These are phyloP conservation scores for Nematocida major DNA, from an alignment of 371 early-diverging fungal species.

Conservation along the genomic window DNA sequence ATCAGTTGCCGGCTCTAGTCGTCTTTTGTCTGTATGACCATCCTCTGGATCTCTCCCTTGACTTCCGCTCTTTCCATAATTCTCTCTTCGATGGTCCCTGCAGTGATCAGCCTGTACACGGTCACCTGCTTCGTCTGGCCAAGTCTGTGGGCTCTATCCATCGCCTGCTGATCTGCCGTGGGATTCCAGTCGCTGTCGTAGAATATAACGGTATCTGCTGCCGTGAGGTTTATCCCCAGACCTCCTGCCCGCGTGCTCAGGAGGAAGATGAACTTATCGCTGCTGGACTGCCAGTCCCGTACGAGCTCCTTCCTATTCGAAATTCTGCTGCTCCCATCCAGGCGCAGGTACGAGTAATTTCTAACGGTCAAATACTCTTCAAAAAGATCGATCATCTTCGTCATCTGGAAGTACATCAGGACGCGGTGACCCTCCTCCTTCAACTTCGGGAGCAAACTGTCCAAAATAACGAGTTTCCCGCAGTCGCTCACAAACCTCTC, in stretches of 20 bases:
- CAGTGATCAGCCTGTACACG: slow-evolving; percentile 63
- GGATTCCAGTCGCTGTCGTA: slow-evolving; percentile 66
- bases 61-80: slow-evolving; percentile 77
- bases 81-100: slow-evolving; percentile 67
- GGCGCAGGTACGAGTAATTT: slow-evolving; percentile 70
- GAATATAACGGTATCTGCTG: slow-evolving; percentile 66
- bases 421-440: slow-evolving; percentile 83
- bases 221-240: slow-evolving; percentile 65
- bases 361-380: slow-evolving; percentile 67
- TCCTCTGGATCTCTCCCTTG: slow-evolving; percentile 89
- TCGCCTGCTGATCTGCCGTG: slow-evolving; percentile 65
- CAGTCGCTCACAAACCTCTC: slow-evolving; percentile 73
- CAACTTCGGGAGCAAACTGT: slow-evolving; percentile 75
- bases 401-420: slow-evolving; percentile 95
- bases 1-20: background rate
- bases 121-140: slow-evolving; percentile 65
- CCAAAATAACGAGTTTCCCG: slow-evolving; percentile 81
- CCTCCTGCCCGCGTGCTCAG: slow-evolving; percentile 73
- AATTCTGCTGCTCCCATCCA: slow-evolving; percentile 88
- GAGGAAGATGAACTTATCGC: slow-evolving; percentile 74
- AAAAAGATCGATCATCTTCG: slow-evolving; percentile 87
- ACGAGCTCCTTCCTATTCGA: slow-evolving; percentile 78
- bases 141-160: slow-evolving; percentile 65
- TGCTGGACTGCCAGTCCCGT: slow-evolving; percentile 67
- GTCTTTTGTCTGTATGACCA: slow-evolving; percentile 69